Evolutionary conservation across 2,329 filamentous ascomycete genomes (phyloP).

Genomic region (Epichloe bromicola): DNA sequence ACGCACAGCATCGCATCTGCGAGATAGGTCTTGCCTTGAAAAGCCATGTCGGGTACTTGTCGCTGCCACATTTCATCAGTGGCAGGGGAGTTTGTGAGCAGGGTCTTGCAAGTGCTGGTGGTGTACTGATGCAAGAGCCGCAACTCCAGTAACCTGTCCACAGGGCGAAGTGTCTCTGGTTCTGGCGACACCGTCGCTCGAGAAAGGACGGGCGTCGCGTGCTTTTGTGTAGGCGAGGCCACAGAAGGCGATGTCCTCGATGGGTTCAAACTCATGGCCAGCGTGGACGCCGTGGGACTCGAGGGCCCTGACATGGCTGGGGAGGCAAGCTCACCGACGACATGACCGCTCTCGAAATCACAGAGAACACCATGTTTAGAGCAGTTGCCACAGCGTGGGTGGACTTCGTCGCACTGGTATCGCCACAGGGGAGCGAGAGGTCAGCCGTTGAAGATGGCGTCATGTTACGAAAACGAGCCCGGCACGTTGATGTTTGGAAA

Average conservation of each 20-base stretch:
- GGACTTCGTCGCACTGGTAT: conserved; percentile 49
- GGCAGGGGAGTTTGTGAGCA: conserved; percentile 38
- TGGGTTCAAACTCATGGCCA: not conserved
- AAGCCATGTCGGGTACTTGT: conserved; percentile 47
- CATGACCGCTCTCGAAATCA: conserved; percentile 45
- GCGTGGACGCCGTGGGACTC: conserved; percentile 9
- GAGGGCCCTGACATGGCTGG: conserved; percentile 16
- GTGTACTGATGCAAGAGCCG: conserved; percentile 54
- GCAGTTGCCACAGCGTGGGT: conserved; percentile 53
- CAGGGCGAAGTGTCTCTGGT: conserved; percentile 20
- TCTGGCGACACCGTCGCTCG: conserved; percentile 10
- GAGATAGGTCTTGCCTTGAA: conserved; percentile 43
- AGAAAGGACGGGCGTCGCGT: conserved; percentile 13
- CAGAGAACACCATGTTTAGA: conserved; percentile 52
- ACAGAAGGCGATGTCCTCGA: conserved; percentile 11
- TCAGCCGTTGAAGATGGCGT: not conserved
- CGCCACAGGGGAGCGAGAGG: not conserved
- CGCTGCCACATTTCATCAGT: conserved; percentile 46
- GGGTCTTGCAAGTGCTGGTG: conserved; percentile 44
- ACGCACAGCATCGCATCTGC: conserved; percentile 53
- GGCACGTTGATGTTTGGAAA: no score
- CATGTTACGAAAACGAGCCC: not conserved
- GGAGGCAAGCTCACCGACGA: conserved; percentile 30
- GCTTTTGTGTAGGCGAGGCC: conserved; percentile 21
- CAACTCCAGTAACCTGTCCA: conserved; percentile 43